Conservation (phyloP, 441 rosid species). For the Syzygium malaccense region DNA sequence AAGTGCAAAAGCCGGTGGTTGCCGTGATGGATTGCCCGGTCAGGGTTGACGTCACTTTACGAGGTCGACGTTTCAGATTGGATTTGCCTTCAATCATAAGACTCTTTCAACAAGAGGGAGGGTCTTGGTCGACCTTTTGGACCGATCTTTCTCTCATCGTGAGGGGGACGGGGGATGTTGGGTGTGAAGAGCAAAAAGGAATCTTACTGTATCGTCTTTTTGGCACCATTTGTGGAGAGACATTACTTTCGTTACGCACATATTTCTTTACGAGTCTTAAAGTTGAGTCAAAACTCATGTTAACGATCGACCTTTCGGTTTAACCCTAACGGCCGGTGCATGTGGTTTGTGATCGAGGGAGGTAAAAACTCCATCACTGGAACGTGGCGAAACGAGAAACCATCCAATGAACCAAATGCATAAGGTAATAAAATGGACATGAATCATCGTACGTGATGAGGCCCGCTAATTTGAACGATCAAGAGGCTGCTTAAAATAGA, state of each 20-base stretch:
- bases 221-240: not conserved
- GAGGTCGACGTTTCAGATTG: not conserved
- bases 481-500: rapidly evolving
- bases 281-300: not conserved
- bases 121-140: not conserved
- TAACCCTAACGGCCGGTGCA: not conserved
- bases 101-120: not conserved
- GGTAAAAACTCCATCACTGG: rapidly evolving
- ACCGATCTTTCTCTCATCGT: not conserved
- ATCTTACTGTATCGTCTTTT: not conserved
- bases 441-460: rapidly evolving
- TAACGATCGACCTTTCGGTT: not conserved
- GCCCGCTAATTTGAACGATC: rapidly evolving
- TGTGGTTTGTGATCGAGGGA: not conserved
- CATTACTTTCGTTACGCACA: not conserved
- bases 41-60: not conserved
- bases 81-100: not conserved
- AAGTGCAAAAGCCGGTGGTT: not conserved
- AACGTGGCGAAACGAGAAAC: not conserved
- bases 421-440: rapidly evolving
- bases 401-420: no score
- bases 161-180: not conserved
- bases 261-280: not conserved
- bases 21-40: not conserved
- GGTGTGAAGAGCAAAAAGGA: not conserved